Conservation (phyloP, 768 basidiomycete genomes). For the Leccinum disarticulatum region DNA sequence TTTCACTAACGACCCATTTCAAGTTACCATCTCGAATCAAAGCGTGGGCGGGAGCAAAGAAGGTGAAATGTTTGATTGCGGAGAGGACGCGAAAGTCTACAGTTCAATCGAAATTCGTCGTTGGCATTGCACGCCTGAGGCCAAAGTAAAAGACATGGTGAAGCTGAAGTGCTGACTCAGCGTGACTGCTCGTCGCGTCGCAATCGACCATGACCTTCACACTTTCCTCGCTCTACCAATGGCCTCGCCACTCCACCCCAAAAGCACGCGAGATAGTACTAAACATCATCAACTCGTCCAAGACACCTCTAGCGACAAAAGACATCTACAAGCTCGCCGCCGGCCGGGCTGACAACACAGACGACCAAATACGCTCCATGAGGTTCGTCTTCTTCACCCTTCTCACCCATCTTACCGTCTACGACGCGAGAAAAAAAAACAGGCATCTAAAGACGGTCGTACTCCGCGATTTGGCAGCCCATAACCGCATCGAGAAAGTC, state of each 20-base stretch:
- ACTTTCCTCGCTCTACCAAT: slow-evolving; percentile 22
- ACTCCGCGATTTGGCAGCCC: slow-evolving; percentile 45
- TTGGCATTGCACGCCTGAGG: too few relatives aligned
- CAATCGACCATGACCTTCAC: not conserved
- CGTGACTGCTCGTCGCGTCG: too few relatives aligned
- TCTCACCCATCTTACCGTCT: not conserved
- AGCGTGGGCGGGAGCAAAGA: slow-evolving; percentile 66
- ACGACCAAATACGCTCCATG: slow-evolving; percentile 55
- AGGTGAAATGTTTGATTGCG: slow-evolving; percentile 85
- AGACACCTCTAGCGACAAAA: slow-evolving; percentile 25
- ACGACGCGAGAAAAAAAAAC: not conserved
- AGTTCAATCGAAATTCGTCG: too few relatives aligned
- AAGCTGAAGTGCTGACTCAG: too few relatives aligned
- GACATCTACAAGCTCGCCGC: slow-evolving; percentile 27
- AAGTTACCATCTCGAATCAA: slow-evolving; percentile 38
- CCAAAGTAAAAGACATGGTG: too few relatives aligned
- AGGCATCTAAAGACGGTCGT: slow-evolving; percentile 59
- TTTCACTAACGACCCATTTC: slow-evolving; percentile 65
- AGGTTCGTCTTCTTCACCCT: slow-evolving; percentile 34
- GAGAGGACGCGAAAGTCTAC: slow-evolving; percentile 82
- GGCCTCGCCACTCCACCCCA: slow-evolving; percentile 24
- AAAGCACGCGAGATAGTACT: slow-evolving; percentile 24
- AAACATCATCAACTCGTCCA: slow-evolving; percentile 22
- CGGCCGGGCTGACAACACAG: slow-evolving; percentile 23
- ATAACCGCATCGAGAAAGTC: slow-evolving; percentile 44